phyloP scores from a whole-genome alignment of 371 early-diverging fungal genomes.

The Rhizopus arrhizus region DNA sequence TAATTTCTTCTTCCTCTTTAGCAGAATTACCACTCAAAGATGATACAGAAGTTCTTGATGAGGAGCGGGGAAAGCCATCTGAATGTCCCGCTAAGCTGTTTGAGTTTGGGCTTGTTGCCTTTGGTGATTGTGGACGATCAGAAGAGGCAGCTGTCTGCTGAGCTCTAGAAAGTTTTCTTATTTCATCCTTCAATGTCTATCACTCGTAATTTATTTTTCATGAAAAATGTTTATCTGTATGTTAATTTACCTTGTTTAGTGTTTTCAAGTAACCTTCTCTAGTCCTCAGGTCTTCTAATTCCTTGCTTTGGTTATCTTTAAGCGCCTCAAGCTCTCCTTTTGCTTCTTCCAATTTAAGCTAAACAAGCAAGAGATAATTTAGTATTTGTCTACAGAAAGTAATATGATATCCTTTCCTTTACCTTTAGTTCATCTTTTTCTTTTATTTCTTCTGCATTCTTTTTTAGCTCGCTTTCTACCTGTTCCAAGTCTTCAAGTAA shows the following conservation, averaged over 20 bases:
- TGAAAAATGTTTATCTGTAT: not conserved
- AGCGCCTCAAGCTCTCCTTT: slow-evolving; percentile 17
- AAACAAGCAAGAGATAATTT: not conserved
- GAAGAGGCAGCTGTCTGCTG: slow-evolving; percentile 15
- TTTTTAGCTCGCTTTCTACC: slow-evolving; percentile 22
- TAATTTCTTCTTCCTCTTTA: slow-evolving; percentile 58
- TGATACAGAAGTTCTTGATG: slow-evolving; percentile 28
- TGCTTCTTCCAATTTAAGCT: slow-evolving; percentile 14
- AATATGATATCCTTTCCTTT: not conserved
- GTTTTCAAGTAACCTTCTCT: slow-evolving; percentile 69
- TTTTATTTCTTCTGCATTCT: slow-evolving; percentile 23
- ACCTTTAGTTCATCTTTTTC: slow-evolving; percentile 16
- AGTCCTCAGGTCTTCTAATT: slow-evolving; percentile 59
- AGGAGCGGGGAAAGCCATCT: slow-evolving; percentile 7
- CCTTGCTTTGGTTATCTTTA: slow-evolving; percentile 34
- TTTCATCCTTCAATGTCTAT: slow-evolving; percentile 70
- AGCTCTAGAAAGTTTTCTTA: slow-evolving; percentile 52
- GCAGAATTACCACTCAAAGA: slow-evolving; percentile 10
- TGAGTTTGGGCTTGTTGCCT: slow-evolving; percentile 16
- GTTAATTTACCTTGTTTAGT: slow-evolving; percentile 56
- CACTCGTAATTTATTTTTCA: not conserved
- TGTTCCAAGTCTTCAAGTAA: slow-evolving; percentile 37
- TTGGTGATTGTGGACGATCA: slow-evolving; percentile 14
- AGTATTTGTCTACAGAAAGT: not conserved
- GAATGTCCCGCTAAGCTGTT: slow-evolving; percentile 13